Base-by-base conservation (phyloP, 2,329 filamentous ascomycete genomes). In the Raffaelea albimanens region DNA sequence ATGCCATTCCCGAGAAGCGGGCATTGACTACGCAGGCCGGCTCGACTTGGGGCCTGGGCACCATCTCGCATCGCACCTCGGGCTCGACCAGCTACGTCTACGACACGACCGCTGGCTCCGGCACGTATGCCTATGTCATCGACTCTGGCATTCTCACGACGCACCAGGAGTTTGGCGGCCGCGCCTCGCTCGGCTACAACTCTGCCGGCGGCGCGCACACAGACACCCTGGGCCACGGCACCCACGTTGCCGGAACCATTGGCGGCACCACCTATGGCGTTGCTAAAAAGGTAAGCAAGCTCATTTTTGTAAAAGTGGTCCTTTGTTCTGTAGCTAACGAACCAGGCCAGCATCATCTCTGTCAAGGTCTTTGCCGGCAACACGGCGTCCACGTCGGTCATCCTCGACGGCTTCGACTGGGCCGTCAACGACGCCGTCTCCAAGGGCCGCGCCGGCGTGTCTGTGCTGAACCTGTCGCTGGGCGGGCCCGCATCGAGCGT, bases 381-480 rank as follows among this genome's bases (percentile, higher is more conserved):
- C 21, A 16, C 20, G 9, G 23, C 40, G 5, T 25, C 43, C 21
- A 50, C 52, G 2, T 46, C 52, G 20, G 44, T 50, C 36, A 49
- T 56, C 42, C 48, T 59, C 8, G 56, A 56, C 39, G 54, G 54
- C 16, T 56, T 47, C 45, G 45, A 45, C 21, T 59, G 57, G 57
- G 53, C 57, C 10, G 57, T 57, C 11, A 49, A 53, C 18, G 52
- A 59, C 41, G 58, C 57, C 36, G 34, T 47, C 8, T 23, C 47
- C 40, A 56, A 63, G 52, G 64, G 64, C 22, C 61, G 69, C 31
- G 52, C 53, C 14, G 72, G 72, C 57, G 77, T 74, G 58, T 68
- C 73, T 48, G 71, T 80, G 54, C 74, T 81, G 69, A 81, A 79
- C 69, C 77, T 81, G 75, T 80, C 76, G 5, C 68, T 81, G 20